Evolutionary conservation across 495 filamentous ascomycete species (phyloP).

Genomic region (Aspergillus hancockii): DNA sequence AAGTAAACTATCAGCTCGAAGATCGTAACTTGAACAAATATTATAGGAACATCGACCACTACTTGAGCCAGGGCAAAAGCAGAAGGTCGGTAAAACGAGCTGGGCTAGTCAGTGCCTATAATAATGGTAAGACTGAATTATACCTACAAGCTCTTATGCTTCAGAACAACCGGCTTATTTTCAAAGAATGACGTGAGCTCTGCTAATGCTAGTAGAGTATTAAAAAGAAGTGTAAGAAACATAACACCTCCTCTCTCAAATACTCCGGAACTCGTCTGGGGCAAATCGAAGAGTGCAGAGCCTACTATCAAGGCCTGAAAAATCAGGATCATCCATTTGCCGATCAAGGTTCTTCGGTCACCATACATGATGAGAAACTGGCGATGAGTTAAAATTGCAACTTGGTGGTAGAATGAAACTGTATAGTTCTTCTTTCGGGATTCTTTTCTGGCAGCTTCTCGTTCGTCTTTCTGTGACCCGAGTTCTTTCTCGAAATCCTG

Average conservation of each 20-base stretch:
- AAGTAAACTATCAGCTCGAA: constrained; percentile 82
- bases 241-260: constrained; percentile 56
- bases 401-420: constrained; percentile 66
- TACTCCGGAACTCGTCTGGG: constrained; percentile 53
- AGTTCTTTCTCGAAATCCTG: constrained; percentile 54
- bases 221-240: constrained; percentile 82
- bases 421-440: constrained; percentile 62
- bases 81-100: constrained; percentile 78
- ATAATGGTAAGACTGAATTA: neutral
- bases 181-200: constrained; percentile 73
- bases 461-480: constrained; percentile 45
- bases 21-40: constrained; percentile 66
- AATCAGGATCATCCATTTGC: constrained; percentile 60
- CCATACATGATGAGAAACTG: constrained; percentile 68
- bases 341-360: constrained; percentile 52
- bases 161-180: constrained; percentile 72
- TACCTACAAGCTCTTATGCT: constrained; percentile 72
- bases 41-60: constrained; percentile 72
- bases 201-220: constrained; percentile 73
- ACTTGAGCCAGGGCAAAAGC: constrained; percentile 79
- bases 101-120: constrained; percentile 17
- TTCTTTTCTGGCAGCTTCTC: constrained; percentile 44
- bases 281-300: constrained; percentile 72
- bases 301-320: constrained; percentile 78
- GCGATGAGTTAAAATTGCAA: constrained; percentile 64